Evolutionary conservation across 257 asterid species (phyloP), one percentile per base, ranked within the genome.

Genomic region (Penstemon barbatus): DNA sequence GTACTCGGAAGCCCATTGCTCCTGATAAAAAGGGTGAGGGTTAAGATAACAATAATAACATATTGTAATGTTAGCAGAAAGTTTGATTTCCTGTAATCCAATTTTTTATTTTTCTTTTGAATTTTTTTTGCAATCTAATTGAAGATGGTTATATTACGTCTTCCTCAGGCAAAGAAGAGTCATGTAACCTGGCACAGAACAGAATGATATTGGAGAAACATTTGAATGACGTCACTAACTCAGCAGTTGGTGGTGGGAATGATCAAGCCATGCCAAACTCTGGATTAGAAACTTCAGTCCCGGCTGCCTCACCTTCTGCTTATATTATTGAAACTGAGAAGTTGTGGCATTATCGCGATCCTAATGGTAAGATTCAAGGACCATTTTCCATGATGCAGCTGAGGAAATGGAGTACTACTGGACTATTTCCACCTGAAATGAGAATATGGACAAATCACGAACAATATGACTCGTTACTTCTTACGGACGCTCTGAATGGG

Each of bases 311-410:
- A 25, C 71, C 86, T 6, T 59, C 89, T 37, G 38, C 71, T 69
- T 77, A 74, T 71, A 68, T 63, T 65, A 77, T 83, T 54, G 99
- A 89, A 74, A 84, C 84, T 38, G 95, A 94, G 66, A 89, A 84
- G 62, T 72, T 91, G 70, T 94, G 99, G 99, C 96, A 91, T 76
- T 94, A 94, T 65, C 97, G 97, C 18, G 99, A 94, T 77, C 99
- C 97, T 41, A 78, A 82, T 73, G 92, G 96, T 60, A 86, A 77
- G 80, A 85, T 89, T 74, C 99, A 89, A 79, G 99, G 99, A 44
- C 97, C 99, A 60, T 94, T 94, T 84, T 74, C 96, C 56, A 85
- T 94, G 89, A 62, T 85, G 79, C 91, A 91, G 86, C 84, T 94
- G 65, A 79, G 93, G 66, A 86, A 70, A 75, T 91, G 97, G 99